Evolutionary conservation across 371 early-diverging fungal species (phyloP), one percentile per base, ranked within the genome.

Genomic region (Mortierella sp.): DNA sequence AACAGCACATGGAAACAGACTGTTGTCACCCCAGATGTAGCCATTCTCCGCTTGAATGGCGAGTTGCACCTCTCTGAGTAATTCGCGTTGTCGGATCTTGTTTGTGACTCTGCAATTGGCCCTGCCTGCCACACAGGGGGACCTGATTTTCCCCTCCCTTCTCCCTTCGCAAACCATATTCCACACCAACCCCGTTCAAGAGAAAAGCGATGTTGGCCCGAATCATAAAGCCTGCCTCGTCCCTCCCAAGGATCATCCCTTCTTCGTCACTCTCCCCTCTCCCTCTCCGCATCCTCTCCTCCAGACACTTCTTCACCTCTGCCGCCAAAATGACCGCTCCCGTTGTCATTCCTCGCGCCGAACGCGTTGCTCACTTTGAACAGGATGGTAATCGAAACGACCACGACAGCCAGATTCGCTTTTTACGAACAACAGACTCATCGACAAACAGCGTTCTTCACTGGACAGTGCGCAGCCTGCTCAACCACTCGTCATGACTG

Each of bases 331-430:
- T 78, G 81, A 43, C 78, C 26, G 34, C 64, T 8, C 69, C 80
- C 28, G 84, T 53, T n/a, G 43, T 75, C 53, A 86, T 86, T 72
- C 79, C 82, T 26, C 82, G 82, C 59, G 75, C 88, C 44, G 88
- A 89, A n/a, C 88, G 81, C 61, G 88, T 89, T 70, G 87, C 89
- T 53, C 88, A 89, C 77, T 87, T 89, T 51, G 83, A 83, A 75
- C 89, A 89, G 77, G 89, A 89, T 78, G 89, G 89, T 89, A 61
- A 77, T 43, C 48, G 72, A 73, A 75, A 50, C 16, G 50, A 13
- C 43, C 6, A 40, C 43, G 43, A 16, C 50, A 50, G 1, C 0
- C 1, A 14, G 77, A 90, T 90, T 74, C 82, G 87, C 31, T 88
- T 87, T 44, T 50, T 16, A 14, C 50, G 2, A 61, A 5, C 3